Base-by-base conservation (phyloP, 2,329 filamentous ascomycete species). In the Colletotrichum falcatum region DNA sequence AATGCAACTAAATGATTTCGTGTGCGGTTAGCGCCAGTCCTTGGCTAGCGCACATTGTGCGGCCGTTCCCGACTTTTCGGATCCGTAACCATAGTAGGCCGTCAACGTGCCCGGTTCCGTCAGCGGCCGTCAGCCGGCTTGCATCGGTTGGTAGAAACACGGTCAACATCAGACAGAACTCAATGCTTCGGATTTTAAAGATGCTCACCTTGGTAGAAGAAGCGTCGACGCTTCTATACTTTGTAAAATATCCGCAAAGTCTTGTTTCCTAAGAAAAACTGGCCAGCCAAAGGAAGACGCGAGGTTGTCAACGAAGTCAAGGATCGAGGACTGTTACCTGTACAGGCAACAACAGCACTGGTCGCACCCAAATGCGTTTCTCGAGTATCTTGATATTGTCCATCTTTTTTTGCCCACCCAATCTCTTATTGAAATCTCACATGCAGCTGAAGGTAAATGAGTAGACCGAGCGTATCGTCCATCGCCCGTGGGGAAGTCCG, bases 401-500 rank as follows among this genome's bases (percentile, higher is more conserved):
- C 6, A 5, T 49, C 14, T 18, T 3, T 28, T 5, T 7, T 16
- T 1, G 2, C 9, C 1, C 11, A 16, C 5, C 12, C 12, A 48
- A 16, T 3, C 46, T 26, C 11, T 48, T n/a, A 12, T 12, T 4
- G 23, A 14, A 48, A 14, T 14, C 16, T 6, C 16, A 18, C 9
- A 18, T 49, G 11, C 23, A 28, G 23, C 5, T 14, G 5, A 8
- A 18, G 16, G 5, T 23, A 49, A 7, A 28, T 16, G 48, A 28
- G 23, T 12, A 49, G 48, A 28, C 48, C 23, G 23, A 49, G 48
- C 48, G 49, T 53, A 18, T 33, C 28, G 7, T 44, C 26, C 5
- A 20, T 30, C 44, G 6, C 53, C 20, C n/a, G 64, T 70, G 67
- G 67, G 67, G 67, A 70, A 70, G 67, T 70, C 67, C 67, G 67